Percentiles rank a stretch among this genome's conserved stretches.
Conservation (phyloP, 177 flowering plant genomes). For the Vitis hybrid region DNA sequence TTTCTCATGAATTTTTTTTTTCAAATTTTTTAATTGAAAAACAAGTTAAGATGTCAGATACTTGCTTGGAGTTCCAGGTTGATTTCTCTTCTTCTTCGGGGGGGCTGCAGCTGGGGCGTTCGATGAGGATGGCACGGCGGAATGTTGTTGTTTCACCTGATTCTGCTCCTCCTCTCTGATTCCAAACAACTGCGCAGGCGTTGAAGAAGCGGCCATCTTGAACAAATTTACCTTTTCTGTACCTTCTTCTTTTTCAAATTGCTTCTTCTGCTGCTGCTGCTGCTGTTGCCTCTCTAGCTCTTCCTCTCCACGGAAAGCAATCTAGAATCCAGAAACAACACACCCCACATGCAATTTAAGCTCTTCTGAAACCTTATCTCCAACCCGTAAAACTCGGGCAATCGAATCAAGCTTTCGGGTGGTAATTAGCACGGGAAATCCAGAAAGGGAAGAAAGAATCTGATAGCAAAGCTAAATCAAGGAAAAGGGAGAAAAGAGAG, state of each 20-base stretch:
- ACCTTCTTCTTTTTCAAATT: neutral
- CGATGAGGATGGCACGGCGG: conserved; percentile 43
- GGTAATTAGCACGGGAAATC: conserved; percentile 9
- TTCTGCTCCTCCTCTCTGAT: conserved; percentile 49
- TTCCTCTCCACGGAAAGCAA: conserved; percentile 1
- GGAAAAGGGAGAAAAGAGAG: neutral
- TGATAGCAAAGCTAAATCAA: conserved; percentile 1
- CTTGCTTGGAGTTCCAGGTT: conserved; percentile 96
- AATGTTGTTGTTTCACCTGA: conserved; percentile 52
- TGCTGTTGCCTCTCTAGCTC: neutral
- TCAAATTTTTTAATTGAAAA: neutral
- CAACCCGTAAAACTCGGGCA: neutral
- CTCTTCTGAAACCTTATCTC: conserved; percentile 5
- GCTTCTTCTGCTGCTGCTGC: conserved; percentile 5
- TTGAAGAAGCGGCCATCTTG: conserved; percentile 48
- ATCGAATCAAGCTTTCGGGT: conserved; percentile 2
- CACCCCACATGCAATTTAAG: conserved; percentile 16
- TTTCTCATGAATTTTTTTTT: no score
- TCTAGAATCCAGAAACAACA: neutral
- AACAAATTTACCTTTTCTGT: neutral
- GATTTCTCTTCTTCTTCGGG: conserved; percentile 76
- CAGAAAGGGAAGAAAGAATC: conserved; percentile 4
- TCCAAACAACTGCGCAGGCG: conserved; percentile 44
- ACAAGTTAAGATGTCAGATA: conserved; percentile 18
- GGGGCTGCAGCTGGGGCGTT: conserved; percentile 38